Evolutionary conservation across 2,329 filamentous ascomycete species (phyloP), one percentile per base, ranked within the genome.

Genomic region (Aureobasidium sp.): DNA sequence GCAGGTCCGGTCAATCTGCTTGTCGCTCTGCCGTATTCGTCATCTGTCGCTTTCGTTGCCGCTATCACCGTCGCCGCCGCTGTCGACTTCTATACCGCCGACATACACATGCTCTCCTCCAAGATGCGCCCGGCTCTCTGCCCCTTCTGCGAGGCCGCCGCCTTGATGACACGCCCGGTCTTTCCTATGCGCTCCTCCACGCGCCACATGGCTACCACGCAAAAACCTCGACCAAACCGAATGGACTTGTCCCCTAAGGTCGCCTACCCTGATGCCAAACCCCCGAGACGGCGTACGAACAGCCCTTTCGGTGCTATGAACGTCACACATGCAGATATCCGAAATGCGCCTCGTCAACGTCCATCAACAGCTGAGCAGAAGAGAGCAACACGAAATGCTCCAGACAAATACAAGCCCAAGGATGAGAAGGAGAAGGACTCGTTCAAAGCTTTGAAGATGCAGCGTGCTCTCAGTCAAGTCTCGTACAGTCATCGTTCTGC

Each of bases 401-500:
- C 69, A 55, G 67, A 66, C 36, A 70, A 65, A 66, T 66, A 67
- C 39, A 73, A 64, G 65, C 70, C 62, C 69, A 76, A 67, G 76
- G 72, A 77, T 67, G 74, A 79, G 71, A 77, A 79, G 64, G 73
- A 77, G 63, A 77, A 78, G 27, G 78, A 80, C 53, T 75, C 82
- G 8, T 88, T 84, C 74, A 92, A 95, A 72, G 92, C 93, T 5
- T 79, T 97, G 73, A 96, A 95, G 77, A 97, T 97, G 93, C 93
- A 97, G 72, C 85, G 86, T 57, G 81, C 89, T 2, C 78, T 97
- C 65, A 79, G 89, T 2, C 84, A 86, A 3, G 80, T 97, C 5
- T 84, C 90, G 0, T 97, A 97, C 71, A 84, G 84, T 41, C 83
- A 85, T 67, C 81, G 85, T 61, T 76, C 75, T n/a, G 76, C 78